Evolutionary conservation across 116 monocot genomes (phyloP).

Genomic region (Papilionanthe hybrid): DNA sequence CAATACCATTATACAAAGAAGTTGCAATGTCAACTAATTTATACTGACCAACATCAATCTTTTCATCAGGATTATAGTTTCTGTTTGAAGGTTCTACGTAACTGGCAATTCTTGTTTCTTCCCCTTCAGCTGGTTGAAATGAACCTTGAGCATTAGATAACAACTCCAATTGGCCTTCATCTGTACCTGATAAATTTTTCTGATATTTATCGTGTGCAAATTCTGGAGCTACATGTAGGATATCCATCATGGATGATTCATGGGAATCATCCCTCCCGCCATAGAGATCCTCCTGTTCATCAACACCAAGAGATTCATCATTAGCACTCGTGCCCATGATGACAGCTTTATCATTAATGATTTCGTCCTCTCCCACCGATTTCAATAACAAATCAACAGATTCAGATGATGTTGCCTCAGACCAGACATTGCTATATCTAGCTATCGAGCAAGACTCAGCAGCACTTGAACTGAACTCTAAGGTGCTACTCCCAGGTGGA

Average conservation of each 20-base stretch:
- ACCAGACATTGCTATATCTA: conserved; percentile 77
- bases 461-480: conserved; percentile 60
- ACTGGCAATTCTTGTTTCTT: conserved; percentile 3
- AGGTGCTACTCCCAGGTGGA: conserved; percentile 55
- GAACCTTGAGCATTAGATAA: conserved; percentile 12
- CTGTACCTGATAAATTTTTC: conserved; percentile 14
- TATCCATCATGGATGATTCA: conserved; percentile 20
- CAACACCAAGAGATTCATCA: conserved; percentile 22
- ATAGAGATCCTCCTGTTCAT: conserved; percentile 23
- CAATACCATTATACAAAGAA: conserved; percentile 12
- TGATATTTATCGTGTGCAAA: conserved; percentile 21
- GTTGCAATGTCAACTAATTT: conserved; percentile 2
- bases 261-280: conserved; percentile 14
- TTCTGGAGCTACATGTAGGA: conserved; percentile 15
- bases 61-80: conserved; percentile 7
- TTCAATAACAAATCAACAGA: conserved; percentile 93
- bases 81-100: conserved; percentile 13
- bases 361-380: conserved; percentile 79
- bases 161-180: conserved; percentile 8
- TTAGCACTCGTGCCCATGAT: conserved; percentile 22
- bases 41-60: conserved; percentile 5
- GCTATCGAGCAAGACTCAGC: conserved; percentile 55
- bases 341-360: conserved; percentile 29
- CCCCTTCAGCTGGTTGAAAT: conserved; percentile 9
- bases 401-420: conserved; percentile 88